These are phyloP conservation scores for Haematococcus lacustris DNA, from an alignment of 139 green algal genomes.

Conservation along the genomic window DNA sequence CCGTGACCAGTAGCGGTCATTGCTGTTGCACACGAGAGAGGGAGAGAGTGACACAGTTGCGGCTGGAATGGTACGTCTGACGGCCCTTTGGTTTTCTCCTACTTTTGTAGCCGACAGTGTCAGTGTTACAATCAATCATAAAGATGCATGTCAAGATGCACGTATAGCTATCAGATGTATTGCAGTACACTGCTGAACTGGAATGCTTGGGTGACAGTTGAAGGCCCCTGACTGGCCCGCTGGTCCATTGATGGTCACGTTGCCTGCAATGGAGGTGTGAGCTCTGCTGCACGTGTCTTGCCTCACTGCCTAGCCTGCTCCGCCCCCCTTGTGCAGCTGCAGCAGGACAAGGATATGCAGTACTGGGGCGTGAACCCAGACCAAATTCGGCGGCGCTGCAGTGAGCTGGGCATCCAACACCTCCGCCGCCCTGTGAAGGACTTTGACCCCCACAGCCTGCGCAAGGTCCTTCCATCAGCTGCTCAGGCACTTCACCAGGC, in stretches of 20 bases:
- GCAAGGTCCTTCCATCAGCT: conserved; percentile 50
- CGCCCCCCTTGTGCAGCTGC: conserved; percentile 45
- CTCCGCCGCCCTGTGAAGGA: conserved; percentile 53
- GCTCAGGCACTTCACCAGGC: conserved; percentile 29
- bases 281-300: background rate
- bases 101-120: background rate
- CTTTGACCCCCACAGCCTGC: conserved; percentile 68
- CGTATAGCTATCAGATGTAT: background rate
- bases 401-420: conserved; percentile 40
- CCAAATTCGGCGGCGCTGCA: conserved; percentile 19
- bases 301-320: no score
- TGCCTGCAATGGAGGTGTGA: background rate
- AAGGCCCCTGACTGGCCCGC: background rate
- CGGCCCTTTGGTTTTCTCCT: background rate
- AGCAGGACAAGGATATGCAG: conserved; percentile 58
- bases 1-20: background rate
- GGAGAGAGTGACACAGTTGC: background rate
- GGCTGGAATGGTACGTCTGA: background rate
- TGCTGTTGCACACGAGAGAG: background rate
- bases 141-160: no score
- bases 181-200: background rate
- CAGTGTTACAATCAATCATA: background rate
- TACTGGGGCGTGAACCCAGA: conserved; percentile 58
- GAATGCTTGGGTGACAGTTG: background rate
- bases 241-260: no score